Conservation (phyloP, 2,329 filamentous ascomycete genomes). For the Pseudocercospora ulei region DNA sequence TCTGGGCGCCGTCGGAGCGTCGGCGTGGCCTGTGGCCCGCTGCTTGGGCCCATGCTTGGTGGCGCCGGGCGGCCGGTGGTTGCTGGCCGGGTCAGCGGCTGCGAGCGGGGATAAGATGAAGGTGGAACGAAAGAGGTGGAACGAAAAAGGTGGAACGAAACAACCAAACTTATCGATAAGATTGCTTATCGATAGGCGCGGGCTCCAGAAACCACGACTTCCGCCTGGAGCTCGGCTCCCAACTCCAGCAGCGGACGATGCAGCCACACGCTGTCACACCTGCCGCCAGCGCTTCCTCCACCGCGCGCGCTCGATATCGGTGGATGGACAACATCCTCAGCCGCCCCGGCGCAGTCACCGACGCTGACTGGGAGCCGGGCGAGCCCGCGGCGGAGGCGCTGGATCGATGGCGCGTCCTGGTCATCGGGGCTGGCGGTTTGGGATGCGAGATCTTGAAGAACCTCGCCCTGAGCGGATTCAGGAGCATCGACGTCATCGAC, state of each 20-base stretch:
- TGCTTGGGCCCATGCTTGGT: constrained; percentile 6
- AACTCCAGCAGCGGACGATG: too few relatives aligned
- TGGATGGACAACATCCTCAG: constrained; percentile 73
- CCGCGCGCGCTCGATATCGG: constrained; percentile 45
- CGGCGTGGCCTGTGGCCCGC: constrained; percentile 13
- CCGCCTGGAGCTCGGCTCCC: constrained; percentile 1
- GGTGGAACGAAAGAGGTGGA: too few relatives aligned
- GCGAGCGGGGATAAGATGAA: too few relatives aligned
- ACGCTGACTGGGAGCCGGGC: constrained; percentile 45
- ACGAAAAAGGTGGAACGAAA: too few relatives aligned
- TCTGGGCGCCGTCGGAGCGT: not conserved
- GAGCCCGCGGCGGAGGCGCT: constrained; percentile 48
- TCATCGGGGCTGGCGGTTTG: constrained; percentile 80
- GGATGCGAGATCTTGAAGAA: constrained; percentile 97
- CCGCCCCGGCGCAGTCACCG: constrained; percentile 70
- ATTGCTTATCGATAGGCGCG: not conserved
- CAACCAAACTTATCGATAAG: constrained; percentile 11
- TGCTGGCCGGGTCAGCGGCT: too few relatives aligned
- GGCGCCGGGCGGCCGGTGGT: too few relatives aligned
- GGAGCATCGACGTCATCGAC: constrained; percentile 95
- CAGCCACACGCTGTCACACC: constrained; percentile 17
- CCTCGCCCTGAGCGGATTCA: constrained; percentile 87
- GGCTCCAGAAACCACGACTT: not conserved
- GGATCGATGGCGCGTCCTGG: constrained; percentile 53
- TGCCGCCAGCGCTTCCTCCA: constrained; percentile 39